phyloP scores from a whole-genome alignment of 257 asterid genomes.

The Scutellaria minor region DNA sequence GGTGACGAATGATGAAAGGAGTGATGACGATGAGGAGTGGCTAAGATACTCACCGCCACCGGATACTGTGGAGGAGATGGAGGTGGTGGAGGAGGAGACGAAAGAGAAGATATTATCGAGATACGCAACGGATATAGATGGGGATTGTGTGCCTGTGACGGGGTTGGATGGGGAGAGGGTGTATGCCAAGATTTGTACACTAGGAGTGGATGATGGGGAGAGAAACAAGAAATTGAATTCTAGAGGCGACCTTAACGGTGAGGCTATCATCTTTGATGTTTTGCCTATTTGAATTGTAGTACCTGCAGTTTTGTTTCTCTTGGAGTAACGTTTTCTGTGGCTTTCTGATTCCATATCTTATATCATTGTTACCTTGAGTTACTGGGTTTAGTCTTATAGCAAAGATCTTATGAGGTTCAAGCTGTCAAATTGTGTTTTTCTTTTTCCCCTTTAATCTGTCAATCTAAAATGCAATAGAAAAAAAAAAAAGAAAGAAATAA shows the following conservation, averaged over 20 bases:
- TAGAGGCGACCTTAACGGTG: slow-evolving; percentile 54
- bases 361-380: slow-evolving; percentile 8
- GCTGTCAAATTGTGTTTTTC: slow-evolving; percentile 1
- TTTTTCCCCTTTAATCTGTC: not conserved
- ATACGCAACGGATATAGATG: slow-evolving; percentile 74
- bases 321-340: slow-evolving; percentile 10
- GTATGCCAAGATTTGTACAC: slow-evolving; percentile 74
- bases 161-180: slow-evolving; percentile 96
- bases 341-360: not conserved
- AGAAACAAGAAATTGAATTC: slow-evolving; percentile 50
- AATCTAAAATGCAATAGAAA: not conserved
- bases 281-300: not conserved
- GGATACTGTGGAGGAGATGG: slow-evolving; percentile 51
- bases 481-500: too few species aligned
- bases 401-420: not conserved
- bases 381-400: not conserved
- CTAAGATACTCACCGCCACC: slow-evolving; percentile 56
- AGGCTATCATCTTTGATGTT: slow-evolving; percentile 27
- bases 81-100: slow-evolving; percentile 46
- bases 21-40: slow-evolving; percentile 63
- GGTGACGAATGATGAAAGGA: slow-evolving; percentile 30
- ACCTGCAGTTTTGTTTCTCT: not conserved
- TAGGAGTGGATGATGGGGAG: slow-evolving; percentile 46
- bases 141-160: slow-evolving; percentile 86
- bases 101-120: slow-evolving; percentile 71